phyloP scores from a whole-genome alignment of 208 protist genomes.

The Novymonas esmeraldas region DNA sequence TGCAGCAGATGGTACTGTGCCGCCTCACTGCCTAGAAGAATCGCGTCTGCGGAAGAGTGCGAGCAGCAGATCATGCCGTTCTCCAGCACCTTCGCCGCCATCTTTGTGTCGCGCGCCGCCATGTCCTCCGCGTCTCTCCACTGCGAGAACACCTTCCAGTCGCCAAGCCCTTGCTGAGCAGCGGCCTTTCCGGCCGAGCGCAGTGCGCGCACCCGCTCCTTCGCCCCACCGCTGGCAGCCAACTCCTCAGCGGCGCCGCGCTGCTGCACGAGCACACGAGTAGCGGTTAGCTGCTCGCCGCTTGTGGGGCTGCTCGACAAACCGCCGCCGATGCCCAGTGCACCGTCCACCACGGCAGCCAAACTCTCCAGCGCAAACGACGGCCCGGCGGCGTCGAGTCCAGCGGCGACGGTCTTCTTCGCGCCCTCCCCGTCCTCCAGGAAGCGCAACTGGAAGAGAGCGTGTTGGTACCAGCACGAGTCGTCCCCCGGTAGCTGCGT shows the following conservation, averaged over 20 bases:
- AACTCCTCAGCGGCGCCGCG: constrained; percentile 25
- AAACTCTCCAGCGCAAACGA: constrained; percentile 67
- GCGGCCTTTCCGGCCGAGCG: constrained; percentile 68
- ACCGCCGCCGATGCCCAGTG: background rate
- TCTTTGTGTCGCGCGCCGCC: constrained; percentile 53
- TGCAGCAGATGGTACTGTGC: constrained; percentile 69
- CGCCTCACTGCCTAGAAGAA: constrained; percentile 65
- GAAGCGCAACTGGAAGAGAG: constrained; percentile 62
- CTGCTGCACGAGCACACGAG: constrained; percentile 28
- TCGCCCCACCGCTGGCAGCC: constrained; percentile 12
- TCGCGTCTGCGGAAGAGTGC: constrained; percentile 47
- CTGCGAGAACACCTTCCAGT: constrained; percentile 86
- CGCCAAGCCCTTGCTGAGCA: constrained; percentile 48
- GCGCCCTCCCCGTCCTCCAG: constrained; percentile 57
- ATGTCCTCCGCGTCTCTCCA: constrained; percentile 62
- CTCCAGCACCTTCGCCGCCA: constrained; percentile 78
- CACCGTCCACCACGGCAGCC: constrained; percentile 14
- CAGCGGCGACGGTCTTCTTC: constrained; percentile 38
- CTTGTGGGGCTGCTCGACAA: background rate
- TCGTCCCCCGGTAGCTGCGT: constrained; percentile 62
- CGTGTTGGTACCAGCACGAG: constrained; percentile 77
- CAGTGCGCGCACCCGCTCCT: constrained; percentile 41
- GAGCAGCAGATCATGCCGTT: constrained; percentile 74
- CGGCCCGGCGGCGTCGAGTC: constrained; percentile 22
- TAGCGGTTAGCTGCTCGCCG: constrained; percentile 1